Evolutionary conservation across 495 filamentous ascomycete species (phyloP).

Genomic region (Aspergillus sparsus): DNA sequence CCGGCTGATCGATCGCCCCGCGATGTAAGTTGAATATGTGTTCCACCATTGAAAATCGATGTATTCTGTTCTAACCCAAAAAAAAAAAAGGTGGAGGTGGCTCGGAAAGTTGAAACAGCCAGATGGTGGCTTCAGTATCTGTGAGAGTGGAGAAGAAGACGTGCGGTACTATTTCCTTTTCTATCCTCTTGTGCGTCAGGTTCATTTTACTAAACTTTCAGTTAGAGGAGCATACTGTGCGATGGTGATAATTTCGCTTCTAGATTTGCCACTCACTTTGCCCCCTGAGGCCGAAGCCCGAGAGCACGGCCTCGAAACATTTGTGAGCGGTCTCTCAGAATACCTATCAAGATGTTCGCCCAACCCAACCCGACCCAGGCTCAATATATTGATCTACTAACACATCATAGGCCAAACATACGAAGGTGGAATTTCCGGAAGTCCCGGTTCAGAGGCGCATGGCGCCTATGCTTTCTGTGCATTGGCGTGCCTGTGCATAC

Average conservation of each 20-base stretch:
- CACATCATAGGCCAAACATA: slow-evolving; percentile 75
- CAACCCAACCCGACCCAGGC: not conserved
- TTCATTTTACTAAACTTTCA: slow-evolving; percentile 20
- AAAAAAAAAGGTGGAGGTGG: slow-evolving; percentile 69
- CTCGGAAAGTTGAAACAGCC: slow-evolving; percentile 78
- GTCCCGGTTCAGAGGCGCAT: slow-evolving; percentile 84
- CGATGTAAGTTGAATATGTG: slow-evolving; percentile 58
- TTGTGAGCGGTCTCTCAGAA: slow-evolving; percentile 69
- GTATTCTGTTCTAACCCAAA: slow-evolving; percentile 21
- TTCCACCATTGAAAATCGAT: slow-evolving; percentile 2
- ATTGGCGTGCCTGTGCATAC: slow-evolving; percentile 78
- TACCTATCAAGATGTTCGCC: slow-evolving; percentile 79
- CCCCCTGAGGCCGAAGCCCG: slow-evolving; percentile 60
- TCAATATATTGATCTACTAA: slow-evolving; percentile 20
- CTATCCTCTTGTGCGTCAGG: slow-evolving; percentile 1
- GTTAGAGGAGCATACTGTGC: slow-evolving; percentile 86
- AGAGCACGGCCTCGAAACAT: slow-evolving; percentile 44
- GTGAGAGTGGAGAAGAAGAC: slow-evolving; percentile 83
- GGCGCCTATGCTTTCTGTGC: slow-evolving; percentile 97
- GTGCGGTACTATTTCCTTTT: slow-evolving; percentile 62
- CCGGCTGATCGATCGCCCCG: slow-evolving; percentile 72
- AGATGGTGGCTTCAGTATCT: slow-evolving; percentile 81
- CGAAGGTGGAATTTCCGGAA: slow-evolving; percentile 86
- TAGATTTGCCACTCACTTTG: slow-evolving; percentile 79
- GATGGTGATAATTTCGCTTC: slow-evolving; percentile 74